Evolutionary conservation across 305 asterid genomes (phyloP).

Genomic region (Fraxinus velutina): DNA sequence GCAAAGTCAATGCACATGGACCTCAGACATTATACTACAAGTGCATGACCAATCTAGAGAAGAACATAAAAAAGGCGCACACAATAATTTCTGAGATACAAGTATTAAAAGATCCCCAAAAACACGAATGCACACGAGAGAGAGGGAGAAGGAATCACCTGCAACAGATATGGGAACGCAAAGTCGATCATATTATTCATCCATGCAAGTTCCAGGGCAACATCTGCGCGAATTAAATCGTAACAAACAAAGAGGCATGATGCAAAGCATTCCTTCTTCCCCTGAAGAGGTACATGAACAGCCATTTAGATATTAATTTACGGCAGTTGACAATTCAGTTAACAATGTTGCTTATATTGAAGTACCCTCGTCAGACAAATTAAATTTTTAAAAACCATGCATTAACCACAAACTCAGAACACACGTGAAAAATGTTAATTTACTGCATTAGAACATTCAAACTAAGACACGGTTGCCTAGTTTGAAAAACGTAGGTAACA

Average conservation of each 20-base stretch:
- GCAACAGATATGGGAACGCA: slow-evolving; percentile 93
- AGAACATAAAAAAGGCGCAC: not conserved
- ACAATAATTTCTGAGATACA: not conserved
- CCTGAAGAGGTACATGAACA: slow-evolving; percentile 49
- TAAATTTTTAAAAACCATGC: not conserved
- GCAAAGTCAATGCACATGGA: not conserved
- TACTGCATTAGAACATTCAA: not conserved
- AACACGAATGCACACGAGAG: not conserved
- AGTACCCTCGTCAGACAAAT: not conserved
- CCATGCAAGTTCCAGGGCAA: slow-evolving; percentile 98
- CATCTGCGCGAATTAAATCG: slow-evolving; percentile 84
- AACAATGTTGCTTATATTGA: not conserved
- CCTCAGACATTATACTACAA: not conserved
- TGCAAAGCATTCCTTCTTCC: slow-evolving; percentile 98
- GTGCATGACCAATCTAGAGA: not conserved
- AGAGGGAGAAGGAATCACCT: slow-evolving; percentile 48
- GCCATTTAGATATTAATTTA: slow-evolving; percentile 10
- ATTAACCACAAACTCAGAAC: not conserved
- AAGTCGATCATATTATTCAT: slow-evolving; percentile 91
- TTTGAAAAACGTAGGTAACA: not conserved
- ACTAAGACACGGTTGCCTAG: not conserved
- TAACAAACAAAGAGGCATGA: slow-evolving; percentile 98
- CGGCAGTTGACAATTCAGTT: not conserved
- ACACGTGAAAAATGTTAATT: not conserved
- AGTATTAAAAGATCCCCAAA: not conserved